Base-by-base conservation (phyloP, 2,329 filamentous ascomycete genomes). In the Verticillium zaregamsianum region DNA sequence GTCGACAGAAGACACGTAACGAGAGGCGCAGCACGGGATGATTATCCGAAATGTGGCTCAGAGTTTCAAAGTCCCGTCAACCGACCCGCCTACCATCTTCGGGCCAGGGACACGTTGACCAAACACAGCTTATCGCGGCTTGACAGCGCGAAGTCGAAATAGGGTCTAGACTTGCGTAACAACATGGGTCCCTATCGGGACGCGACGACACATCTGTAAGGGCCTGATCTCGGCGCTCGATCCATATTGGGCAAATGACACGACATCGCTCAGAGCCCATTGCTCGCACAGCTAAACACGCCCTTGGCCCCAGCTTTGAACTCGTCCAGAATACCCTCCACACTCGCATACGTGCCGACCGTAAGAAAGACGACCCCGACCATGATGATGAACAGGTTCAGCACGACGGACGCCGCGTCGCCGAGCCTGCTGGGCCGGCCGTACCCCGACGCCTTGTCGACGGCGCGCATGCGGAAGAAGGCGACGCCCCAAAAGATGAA, bases 401-500 rank as follows among this genome's bases (percentile, higher is more conserved):
- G 73, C 0, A 77, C 74, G n/a, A 87, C 81, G 54, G 85, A 83
- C 8, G 84, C 69, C 63, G 76, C 76, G 39, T 84, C 83, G 1
- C 81, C 76, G 37, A 87, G 31, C 7, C 64, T 69, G 57, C 83
- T 86, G 1, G 76, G 77, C 65, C 79, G 82, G 58, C 83, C 80
- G 35, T 84, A 80, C 1, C 79, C 76, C 2, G 81, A 71, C 7
- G 82, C 80, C 39, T 86, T 82, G 65, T 91, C 89, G 1, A 84
- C 89, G 23, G 78, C 78, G 57, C 90, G 83, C 90, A 94, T 91
- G 61, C 90, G 85, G 70, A 93, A 84, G 71, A 92, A 94, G 0
- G 90, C 91, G 1, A 92, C 84, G 14, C 90, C 91, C 91, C 91
- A 97, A 80, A 97, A 97, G 71, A 97, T 96, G 80, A 97, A 97